Conservation (phyloP, 2,329 filamentous ascomycete species). For the Alternaria triticina region DNA sequence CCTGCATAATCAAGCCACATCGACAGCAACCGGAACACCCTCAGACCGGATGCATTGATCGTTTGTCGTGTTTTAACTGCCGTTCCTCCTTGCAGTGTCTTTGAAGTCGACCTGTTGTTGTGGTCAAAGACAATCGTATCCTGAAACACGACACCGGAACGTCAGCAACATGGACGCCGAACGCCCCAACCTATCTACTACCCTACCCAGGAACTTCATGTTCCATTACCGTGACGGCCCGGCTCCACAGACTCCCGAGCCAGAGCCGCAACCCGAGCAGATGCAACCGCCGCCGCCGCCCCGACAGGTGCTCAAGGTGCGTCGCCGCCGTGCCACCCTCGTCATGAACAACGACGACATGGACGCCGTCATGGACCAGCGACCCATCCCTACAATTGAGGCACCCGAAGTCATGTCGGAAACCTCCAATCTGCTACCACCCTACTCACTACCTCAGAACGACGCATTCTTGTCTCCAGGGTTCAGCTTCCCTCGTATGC, state of each 20-base stretch:
- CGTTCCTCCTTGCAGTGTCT: conserved; percentile 35
- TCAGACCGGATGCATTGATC: conserved; percentile 18
- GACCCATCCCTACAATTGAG: conserved; percentile 58
- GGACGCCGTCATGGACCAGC: conserved; percentile 35
- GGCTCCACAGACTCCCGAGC: conserved; percentile 55
- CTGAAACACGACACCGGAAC: conserved; percentile 5
- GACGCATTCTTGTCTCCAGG: conserved; percentile 53
- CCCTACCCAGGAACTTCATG: conserved; percentile 58
- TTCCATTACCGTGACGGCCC: conserved; percentile 56
- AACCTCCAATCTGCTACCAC: conserved; percentile 31
- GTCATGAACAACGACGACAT: conserved; percentile 32
- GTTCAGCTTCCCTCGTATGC: conserved; percentile 43
- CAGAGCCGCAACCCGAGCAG: conserved; percentile 45
- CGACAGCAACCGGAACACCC: conserved; percentile 20
- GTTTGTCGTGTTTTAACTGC: conserved; percentile 16
- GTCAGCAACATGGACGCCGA: conserved; percentile 47
- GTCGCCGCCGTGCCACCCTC: conserved; percentile 51
- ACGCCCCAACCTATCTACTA: conserved; percentile 57
- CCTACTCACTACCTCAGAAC: conserved; percentile 34
- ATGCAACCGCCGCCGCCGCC: conserved; percentile 53
- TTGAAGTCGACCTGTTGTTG: conserved; percentile 22
- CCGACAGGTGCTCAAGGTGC: conserved; percentile 57
- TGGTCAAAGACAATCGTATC: conserved; percentile 15
- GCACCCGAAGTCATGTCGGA: conserved; percentile 49
- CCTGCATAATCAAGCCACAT: conserved; percentile 33